These are phyloP conservation scores for Wickerhamiella vanderwaltii DNA, from an alignment of 805 yeast species.

Conservation along the genomic window DNA sequence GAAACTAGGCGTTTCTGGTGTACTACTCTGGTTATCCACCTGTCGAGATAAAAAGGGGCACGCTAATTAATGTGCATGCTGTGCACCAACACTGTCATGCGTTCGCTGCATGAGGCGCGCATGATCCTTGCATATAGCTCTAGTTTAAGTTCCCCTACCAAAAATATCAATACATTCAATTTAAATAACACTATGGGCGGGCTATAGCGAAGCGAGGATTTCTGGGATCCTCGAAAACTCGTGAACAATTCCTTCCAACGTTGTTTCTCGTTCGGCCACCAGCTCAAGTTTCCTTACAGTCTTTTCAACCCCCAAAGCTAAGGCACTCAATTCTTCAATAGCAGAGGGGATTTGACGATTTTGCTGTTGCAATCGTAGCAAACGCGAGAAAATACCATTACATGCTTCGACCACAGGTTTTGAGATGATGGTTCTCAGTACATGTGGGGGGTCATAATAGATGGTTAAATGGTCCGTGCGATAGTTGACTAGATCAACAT, in stretches of 20 bases:
- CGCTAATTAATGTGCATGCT: no score
- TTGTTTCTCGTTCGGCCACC: not conserved
- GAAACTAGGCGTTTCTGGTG: no score
- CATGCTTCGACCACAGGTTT: not conserved
- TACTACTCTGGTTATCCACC: no score
- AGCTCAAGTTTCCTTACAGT: not conserved
- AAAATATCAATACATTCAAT: no score
- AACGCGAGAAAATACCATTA: not conserved
- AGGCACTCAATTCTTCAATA: not conserved
- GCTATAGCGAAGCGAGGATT: no score
- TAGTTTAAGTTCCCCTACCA: no score
- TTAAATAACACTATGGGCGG: no score
- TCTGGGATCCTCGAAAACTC: no score
- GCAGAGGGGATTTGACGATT: not conserved
- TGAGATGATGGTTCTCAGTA: not conserved
- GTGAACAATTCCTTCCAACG: not conserved
- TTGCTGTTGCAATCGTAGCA: not conserved
- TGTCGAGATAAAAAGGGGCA: no score
- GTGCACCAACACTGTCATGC: no score
- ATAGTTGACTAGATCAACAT: not conserved
- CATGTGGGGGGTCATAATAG: conserved; percentile 2
- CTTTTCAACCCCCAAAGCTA: not conserved
- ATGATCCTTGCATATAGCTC: no score
- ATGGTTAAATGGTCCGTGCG: not conserved
- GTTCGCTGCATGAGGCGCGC: no score